phyloP scores from a whole-genome alignment of 768 basidiomycete species.

The Cyclocybe aegerita region DNA sequence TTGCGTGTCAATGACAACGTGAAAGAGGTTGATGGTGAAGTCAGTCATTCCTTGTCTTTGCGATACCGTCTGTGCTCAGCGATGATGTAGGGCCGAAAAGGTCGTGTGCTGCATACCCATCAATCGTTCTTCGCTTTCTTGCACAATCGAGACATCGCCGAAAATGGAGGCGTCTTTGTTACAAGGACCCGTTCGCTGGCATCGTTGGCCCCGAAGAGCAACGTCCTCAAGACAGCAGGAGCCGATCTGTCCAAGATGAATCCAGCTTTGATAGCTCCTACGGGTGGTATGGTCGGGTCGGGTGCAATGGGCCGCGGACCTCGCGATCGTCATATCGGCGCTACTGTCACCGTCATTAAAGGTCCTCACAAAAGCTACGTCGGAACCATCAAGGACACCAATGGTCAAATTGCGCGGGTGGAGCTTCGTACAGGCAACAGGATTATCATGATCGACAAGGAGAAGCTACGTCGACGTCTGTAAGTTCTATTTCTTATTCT shows the following conservation, averaged over 20 bases:
- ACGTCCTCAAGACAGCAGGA: slow-evolving; percentile 56
- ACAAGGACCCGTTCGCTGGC: slow-evolving; percentile 80
- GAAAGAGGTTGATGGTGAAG: slow-evolving; percentile 89
- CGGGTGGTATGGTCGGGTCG: slow-evolving; percentile 79
- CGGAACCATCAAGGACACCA: slow-evolving; percentile 94
- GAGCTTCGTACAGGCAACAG: slow-evolving; percentile 90
- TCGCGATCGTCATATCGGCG: slow-evolving; percentile 80
- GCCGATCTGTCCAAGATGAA: slow-evolving; percentile 92
- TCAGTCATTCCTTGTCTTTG: slow-evolving; percentile 30
- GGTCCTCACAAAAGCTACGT: slow-evolving; percentile 90
- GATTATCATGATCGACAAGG: slow-evolving; percentile 82
- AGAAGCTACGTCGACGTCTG: slow-evolving; percentile 72
- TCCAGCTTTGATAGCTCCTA: slow-evolving; percentile 63
- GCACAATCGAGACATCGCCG: slow-evolving; percentile 85
- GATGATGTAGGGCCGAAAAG: slow-evolving; percentile 67
- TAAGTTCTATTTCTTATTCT: slow-evolving; percentile 37
- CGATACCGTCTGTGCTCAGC: slow-evolving; percentile 4
- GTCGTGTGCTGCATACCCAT: slow-evolving; percentile 89
- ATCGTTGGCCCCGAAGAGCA: slow-evolving; percentile 86
- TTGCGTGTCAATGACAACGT: slow-evolving; percentile 87
- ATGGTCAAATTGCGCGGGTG: slow-evolving; percentile 82
- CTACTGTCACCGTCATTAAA: slow-evolving; percentile 75
- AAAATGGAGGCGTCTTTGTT: slow-evolving; percentile 95
- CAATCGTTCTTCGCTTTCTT: slow-evolving; percentile 94
- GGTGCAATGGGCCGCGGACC: slow-evolving; percentile 78